Evolutionary conservation across 2,329 filamentous ascomycete species (phyloP), one percentile per base, ranked within the genome.

Genomic region (Microcyclosporella mali): DNA sequence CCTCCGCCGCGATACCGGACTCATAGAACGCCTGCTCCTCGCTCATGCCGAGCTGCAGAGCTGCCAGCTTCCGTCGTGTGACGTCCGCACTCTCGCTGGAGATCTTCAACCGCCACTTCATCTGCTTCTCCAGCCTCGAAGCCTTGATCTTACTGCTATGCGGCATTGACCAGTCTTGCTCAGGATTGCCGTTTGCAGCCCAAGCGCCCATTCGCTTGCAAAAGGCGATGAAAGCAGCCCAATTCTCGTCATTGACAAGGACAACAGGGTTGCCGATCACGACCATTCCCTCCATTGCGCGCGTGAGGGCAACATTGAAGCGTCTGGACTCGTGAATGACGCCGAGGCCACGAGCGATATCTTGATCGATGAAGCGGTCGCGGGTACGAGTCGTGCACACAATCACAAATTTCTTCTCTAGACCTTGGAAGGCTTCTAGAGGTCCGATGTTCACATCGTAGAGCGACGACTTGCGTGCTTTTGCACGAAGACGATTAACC

Each of bases 231-330:
- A 55, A 59, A 0, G 45, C 43, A 28, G 43, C 41, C 55, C 56
- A 59, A 17, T 56, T 47, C 15, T 45, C 37, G 35, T 57, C 55
- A 31, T 53, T 30, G 9, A 41, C 47, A 33, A 59, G 28, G 2
- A 54, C 45, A 17, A 41, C 40, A 8, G 55, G 46, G 34, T 54
- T 56, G 1, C 56, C 56, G 30, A 59, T 56, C 15, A 57, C 50
- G 18, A 59, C 45, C 21, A 57, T 40, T 1, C 49, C 55, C 40
- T 55, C 41, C 32, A 52, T 57, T 8, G 53, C 56, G 15, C 56
- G 48, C 17, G 56, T 59, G 14, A 59, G 21, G 2, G 53, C 55
- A 9, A 59, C 53, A 34, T 59, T 57, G 47, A 53, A 56, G 18
- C 56, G 19, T 28, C 43, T 48, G 9, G 56, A 41, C 42, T 59